phyloP scores from a whole-genome alignment of 1,284 basidiomycete species.

The Ceratobasidium sp. region DNA sequence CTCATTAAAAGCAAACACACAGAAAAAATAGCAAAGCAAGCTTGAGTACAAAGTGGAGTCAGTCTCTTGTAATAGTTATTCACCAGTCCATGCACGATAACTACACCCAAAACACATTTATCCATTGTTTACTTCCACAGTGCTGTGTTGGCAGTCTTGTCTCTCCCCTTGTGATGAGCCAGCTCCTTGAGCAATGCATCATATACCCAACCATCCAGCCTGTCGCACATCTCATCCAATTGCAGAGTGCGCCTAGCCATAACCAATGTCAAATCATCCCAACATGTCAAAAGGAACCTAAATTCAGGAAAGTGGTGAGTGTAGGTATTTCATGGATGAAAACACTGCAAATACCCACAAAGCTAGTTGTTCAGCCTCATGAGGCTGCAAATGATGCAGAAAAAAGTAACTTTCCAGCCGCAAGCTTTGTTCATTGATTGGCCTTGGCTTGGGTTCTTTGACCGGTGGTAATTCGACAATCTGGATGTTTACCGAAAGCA shows the following conservation, averaged over 20 bases:
- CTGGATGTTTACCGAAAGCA: neutral
- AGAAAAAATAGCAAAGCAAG: too few species aligned
- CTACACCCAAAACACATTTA: neutral
- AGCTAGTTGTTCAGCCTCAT: neutral
- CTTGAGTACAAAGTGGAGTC: too few species aligned
- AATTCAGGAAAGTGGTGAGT: neutral
- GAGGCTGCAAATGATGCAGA: neutral
- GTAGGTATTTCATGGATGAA: neutral
- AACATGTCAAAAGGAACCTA: neutral
- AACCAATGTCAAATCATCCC: neutral
- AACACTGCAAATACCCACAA: neutral
- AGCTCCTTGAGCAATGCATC: neutral
- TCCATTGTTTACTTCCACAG: neutral
- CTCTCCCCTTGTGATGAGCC: neutral
- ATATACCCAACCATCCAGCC: neutral
- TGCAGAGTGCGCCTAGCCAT: neutral
- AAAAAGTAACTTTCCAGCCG: neutral
- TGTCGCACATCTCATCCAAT: neutral
- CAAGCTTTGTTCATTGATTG: neutral
- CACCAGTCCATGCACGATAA: slow-evolving; percentile 1
- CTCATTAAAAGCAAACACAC: too few species aligned
- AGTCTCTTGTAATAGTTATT: too few species aligned
- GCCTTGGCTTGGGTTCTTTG: neutral
- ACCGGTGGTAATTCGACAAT: too few species aligned
- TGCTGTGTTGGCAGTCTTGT: neutral